Percentiles rank a stretch among this genome's conserved stretches.
Conservation (phyloP, 2,329 filamentous ascomycete species). For the Ophiostoma sp. region DNA sequence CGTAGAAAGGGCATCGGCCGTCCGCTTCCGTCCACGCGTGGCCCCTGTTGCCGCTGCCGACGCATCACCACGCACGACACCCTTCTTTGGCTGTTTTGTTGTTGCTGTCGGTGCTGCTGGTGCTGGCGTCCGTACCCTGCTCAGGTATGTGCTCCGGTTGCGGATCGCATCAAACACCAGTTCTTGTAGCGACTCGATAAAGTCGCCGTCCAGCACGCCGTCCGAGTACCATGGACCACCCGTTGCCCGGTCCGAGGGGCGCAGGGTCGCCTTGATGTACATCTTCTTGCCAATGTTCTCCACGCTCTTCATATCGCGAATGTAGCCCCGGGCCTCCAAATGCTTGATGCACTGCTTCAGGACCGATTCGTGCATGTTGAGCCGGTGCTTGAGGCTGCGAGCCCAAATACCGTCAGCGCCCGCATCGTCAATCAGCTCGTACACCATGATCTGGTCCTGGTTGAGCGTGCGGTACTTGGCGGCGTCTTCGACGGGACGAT, state of each 20-base stretch:
- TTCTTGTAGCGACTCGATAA: constrained; percentile 75
- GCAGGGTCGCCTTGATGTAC: constrained; percentile 86
- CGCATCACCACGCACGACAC: constrained; percentile 39
- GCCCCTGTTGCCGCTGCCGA: background rate
- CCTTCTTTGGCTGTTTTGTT: constrained; percentile 45
- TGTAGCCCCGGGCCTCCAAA: constrained; percentile 77
- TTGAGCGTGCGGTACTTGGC: constrained; percentile 58
- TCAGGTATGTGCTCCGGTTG: constrained; percentile 67
- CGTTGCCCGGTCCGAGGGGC: constrained; percentile 84
- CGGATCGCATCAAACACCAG: constrained; percentile 75
- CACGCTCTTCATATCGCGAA: constrained; percentile 88
- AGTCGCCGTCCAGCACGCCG: constrained; percentile 81
- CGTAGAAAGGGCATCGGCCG: constrained; percentile 48
- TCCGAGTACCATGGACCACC: constrained; percentile 95
- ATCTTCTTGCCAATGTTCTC: constrained; percentile 90
- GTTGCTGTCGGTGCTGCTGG: background rate
- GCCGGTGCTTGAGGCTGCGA: constrained; percentile 75
- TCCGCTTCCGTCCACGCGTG: constrained; percentile 48
- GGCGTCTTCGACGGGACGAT: constrained; percentile 60
- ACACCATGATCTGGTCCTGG: constrained; percentile 81
- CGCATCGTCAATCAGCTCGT: constrained; percentile 83
- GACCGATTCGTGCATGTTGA: constrained; percentile 80
- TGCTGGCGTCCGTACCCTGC: constrained; percentile 34
- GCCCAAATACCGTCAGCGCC: constrained; percentile 88
- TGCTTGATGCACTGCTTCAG: constrained; percentile 81